These are phyloP conservation scores for Ambrosia hybrid DNA, from an alignment of 140 eudicot genomes.

Conservation along the genomic window DNA sequence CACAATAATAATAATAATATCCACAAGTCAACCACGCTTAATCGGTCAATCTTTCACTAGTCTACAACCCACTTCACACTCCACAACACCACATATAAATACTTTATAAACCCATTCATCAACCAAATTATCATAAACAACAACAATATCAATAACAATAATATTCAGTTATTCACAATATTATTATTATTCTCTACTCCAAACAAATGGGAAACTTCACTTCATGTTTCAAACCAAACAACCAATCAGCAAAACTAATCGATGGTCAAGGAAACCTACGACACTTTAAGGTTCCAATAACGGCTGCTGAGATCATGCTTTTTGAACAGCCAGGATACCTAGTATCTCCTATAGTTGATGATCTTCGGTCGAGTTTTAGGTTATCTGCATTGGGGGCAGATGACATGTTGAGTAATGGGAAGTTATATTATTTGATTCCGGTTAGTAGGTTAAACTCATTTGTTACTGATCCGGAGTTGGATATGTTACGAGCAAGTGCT, in stretches of 20 bases:
- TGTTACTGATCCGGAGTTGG: constrained; percentile 36
- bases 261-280: constrained; percentile 33
- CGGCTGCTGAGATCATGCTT: constrained; percentile 65
- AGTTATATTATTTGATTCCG: constrained; percentile 45
- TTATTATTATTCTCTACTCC: neutral
- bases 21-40: constrained; percentile 7
- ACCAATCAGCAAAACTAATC: constrained; percentile 33
- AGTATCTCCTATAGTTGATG: constrained; percentile 29
- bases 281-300: constrained; percentile 32
- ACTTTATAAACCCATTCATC: neutral
- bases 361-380: constrained; percentile 30
- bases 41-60: neutral
- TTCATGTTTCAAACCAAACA: neutral
- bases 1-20: constrained; percentile 7
- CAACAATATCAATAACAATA: too few relatives aligned
- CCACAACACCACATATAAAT: neutral
- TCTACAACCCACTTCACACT: constrained; percentile 19
- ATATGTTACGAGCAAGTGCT: constrained; percentile 26
- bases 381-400: constrained; percentile 50
- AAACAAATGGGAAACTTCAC: constrained; percentile 26
- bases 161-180: too few relatives aligned
- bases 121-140: neutral
- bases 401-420: constrained; percentile 27
- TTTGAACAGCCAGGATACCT: constrained; percentile 50
- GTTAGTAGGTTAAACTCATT: constrained; percentile 33